Base-by-base conservation (phyloP, 352 stramenopile genomes). In the Phytopythium mirpurense region DNA sequence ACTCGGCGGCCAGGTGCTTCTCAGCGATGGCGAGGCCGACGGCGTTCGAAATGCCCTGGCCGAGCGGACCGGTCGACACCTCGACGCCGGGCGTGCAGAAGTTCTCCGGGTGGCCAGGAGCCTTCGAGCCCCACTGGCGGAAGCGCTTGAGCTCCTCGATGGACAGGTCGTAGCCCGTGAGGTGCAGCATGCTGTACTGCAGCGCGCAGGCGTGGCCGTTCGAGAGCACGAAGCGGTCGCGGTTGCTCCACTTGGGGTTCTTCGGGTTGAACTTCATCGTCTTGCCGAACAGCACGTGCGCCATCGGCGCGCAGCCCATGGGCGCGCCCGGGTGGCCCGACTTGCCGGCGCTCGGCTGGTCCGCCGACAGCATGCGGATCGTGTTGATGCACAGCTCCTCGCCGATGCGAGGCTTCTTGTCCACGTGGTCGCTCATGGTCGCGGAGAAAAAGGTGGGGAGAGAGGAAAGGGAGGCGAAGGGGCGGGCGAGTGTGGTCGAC, bases 231-330 rank as follows among this genome's bases (percentile, higher is more conserved):
- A 99, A 99, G 66, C 97, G 95, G 83, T 99, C 97, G 40, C 97
- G 95, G 74, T 98, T 98, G 72, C 84, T 93, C 87, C 85, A 95
- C 63, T 81, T 77, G 19, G 83, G 81, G 65, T 92, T 90, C 67
- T 86, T 90, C 47, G 79, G 81, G 68, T 91, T 93, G 62, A 89
- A 93, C 57, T 83, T 84, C 85, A 95, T 93, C 38, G 74, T 76
- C 69, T 98, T 91, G 57, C 76, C 85, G 78, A 96, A 99, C 24
- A 99, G 81, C 41, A 97, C 76, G 72, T 99, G 93, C 15, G 97
- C 96, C 84, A 99, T 99, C 42, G 97, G 96, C 41, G 97, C 97
- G 65, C 96, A 99, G 63, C 97, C 97, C 97, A 99, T 99, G 46
- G 97, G 96, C 42, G 96, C 97, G 58, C 88, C 88, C 0, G 97